Evolutionary conservation across 768 basidiomycete species (phyloP).

Genomic region (Phallus indusiatus): DNA sequence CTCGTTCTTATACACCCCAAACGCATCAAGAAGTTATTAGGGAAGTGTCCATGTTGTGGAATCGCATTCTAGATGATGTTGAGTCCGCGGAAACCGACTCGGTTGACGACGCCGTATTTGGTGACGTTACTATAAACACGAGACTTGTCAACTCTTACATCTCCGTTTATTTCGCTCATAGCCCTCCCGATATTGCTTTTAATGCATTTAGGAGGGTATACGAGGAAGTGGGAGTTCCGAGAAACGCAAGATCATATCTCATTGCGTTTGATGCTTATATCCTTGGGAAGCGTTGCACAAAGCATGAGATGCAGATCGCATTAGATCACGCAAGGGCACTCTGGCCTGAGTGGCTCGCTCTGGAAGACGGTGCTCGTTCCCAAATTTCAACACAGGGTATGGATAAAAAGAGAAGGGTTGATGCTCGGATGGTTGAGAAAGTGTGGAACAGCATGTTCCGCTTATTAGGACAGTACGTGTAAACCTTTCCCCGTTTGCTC

Average conservation of each 20-base stretch:
- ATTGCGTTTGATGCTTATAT: slow-evolving; percentile 53
- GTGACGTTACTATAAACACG: slow-evolving; percentile 45
- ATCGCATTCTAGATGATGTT: slow-evolving; percentile 43
- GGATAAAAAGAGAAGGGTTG: not conserved
- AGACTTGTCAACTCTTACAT: slow-evolving; percentile 74
- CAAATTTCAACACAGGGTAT: not conserved
- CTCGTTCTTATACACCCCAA: slow-evolving; percentile 48
- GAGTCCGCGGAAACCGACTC: slow-evolving; percentile 5
- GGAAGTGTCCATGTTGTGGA: slow-evolving; percentile 61
- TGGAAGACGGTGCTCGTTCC: slow-evolving; percentile 32
- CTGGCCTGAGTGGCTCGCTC: slow-evolving; percentile 54
- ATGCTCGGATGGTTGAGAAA: slow-evolving; percentile 51
- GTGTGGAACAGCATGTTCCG: slow-evolving; percentile 63
- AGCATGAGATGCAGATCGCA: slow-evolving; percentile 40
- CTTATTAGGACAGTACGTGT: slow-evolving; percentile 48
- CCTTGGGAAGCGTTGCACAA: slow-evolving; percentile 16
- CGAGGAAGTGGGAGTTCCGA: slow-evolving; percentile 28
- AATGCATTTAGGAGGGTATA: slow-evolving; percentile 46
- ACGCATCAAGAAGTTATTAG: slow-evolving; percentile 58
- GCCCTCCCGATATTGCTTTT: slow-evolving; percentile 36
- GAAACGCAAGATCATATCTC: slow-evolving; percentile 49
- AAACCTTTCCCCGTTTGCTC: not conserved
- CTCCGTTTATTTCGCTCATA: slow-evolving; percentile 60
- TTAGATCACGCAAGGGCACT: slow-evolving; percentile 46
- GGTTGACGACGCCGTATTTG: slow-evolving; percentile 31